phyloP scores from a whole-genome alignment of 129 eudicot genomes.

The Gnaphalium uliginosum region DNA sequence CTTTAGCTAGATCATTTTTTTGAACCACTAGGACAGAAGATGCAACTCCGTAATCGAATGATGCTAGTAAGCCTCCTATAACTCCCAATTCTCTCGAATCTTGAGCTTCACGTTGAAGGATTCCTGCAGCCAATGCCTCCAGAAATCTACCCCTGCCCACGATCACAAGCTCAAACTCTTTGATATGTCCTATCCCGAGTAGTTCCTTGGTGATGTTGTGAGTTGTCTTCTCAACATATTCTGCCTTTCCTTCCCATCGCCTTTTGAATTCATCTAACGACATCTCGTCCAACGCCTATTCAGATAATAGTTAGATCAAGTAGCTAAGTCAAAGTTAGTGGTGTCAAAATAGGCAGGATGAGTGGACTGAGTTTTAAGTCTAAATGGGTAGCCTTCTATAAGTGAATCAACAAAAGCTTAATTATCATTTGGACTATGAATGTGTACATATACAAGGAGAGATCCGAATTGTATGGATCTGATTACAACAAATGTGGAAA shows the following conservation, averaged over 20 bases:
- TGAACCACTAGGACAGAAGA: conserved; percentile 60
- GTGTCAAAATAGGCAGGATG: background rate
- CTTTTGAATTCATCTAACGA: conserved; percentile 38
- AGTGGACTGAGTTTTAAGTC: background rate
- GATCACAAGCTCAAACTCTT: conserved; percentile 46
- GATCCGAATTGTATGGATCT: too few species aligned
- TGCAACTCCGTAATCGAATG: conserved; percentile 40
- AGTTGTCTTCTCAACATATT: conserved; percentile 42
- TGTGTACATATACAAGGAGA: too few species aligned
- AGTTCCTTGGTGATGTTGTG: conserved; percentile 38
- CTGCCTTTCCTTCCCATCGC: conserved; percentile 46
- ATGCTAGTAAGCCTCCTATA: conserved; percentile 47
- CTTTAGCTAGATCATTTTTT: conserved; percentile 39
- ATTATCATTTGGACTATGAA: too few species aligned
- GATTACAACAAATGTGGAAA: too few species aligned
- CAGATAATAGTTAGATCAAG: background rate
- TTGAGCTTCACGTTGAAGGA: conserved; percentile 40
- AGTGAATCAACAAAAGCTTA: too few species aligned
- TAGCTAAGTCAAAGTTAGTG: background rate
- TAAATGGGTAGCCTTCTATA: background rate
- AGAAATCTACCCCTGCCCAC: conserved; percentile 58
- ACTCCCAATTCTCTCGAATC: conserved; percentile 51
- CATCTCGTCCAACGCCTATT: conserved; percentile 43
- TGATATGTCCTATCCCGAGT: conserved; percentile 42
- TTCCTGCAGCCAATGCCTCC: conserved; percentile 29